Evolutionary conservation across 2,329 filamentous ascomycete species (phyloP).

Genomic region (Colletotrichum orchidophilum): DNA sequence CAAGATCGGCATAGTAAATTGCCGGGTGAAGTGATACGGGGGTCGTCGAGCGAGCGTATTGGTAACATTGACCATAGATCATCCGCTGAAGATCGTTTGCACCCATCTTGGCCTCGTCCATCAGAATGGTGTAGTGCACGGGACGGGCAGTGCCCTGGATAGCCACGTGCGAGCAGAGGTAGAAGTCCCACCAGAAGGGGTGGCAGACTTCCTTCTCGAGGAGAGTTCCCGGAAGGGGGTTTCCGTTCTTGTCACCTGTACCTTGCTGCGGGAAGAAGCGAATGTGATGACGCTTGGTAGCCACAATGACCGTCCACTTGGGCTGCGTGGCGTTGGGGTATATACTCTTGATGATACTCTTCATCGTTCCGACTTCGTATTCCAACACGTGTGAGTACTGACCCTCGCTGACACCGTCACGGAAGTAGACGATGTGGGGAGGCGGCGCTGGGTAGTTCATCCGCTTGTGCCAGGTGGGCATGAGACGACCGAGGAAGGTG

Average conservation of each 20-base stretch:
- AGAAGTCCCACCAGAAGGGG: slow-evolving; percentile 91
- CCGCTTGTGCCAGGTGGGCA: slow-evolving; percentile 71
- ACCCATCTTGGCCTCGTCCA: slow-evolving; percentile 78
- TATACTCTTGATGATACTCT: slow-evolving; percentile 60
- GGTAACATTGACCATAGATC: slow-evolving; percentile 95
- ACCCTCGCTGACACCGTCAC: slow-evolving; percentile 90
- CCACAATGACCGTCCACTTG: slow-evolving; percentile 86
- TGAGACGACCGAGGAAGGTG: slow-evolving; percentile 70
- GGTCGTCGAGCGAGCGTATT: slow-evolving; percentile 91
- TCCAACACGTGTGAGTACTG: slow-evolving; percentile 84
- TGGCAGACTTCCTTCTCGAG: slow-evolving; percentile 92
- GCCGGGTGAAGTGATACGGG: slow-evolving; percentile 90
- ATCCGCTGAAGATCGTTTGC: slow-evolving; percentile 81
- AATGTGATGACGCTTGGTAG: slow-evolving; percentile 93
- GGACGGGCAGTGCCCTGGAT: slow-evolving; percentile 95
- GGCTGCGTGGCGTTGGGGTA: slow-evolving; percentile 46
- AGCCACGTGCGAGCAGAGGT: slow-evolving; percentile 69
- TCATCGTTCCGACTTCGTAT: slow-evolving; percentile 80
- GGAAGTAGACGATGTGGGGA: slow-evolving; percentile 86
- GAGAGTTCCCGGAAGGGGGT: slow-evolving; percentile 85
- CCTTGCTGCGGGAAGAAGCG: slow-evolving; percentile 81
- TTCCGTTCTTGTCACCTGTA: slow-evolving; percentile 79
- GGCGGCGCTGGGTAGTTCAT: slow-evolving; percentile 59
- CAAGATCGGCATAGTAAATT: slow-evolving; percentile 95
- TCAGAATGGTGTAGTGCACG: slow-evolving; percentile 89